Evolutionary conservation across 306 rosid genomes (phyloP).

Genomic region (Castanea crenata): DNA sequence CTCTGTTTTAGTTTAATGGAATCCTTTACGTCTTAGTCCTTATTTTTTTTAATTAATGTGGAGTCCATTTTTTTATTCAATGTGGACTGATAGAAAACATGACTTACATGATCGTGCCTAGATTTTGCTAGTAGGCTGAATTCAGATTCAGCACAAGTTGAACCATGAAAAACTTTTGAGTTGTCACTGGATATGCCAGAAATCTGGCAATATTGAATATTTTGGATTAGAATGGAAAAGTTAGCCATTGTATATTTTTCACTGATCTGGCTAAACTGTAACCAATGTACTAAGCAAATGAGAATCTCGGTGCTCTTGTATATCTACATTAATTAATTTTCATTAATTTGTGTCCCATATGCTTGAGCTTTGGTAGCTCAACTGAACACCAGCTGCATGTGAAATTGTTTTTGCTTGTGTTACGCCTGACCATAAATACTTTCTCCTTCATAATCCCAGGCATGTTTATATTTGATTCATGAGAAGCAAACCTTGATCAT

Average conservation of each 20-base stretch:
- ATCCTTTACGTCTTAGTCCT: too few relatives aligned
- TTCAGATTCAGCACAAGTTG: too few relatives aligned
- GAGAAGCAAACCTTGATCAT: constrained; percentile 39
- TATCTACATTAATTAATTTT: background rate
- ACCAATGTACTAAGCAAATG: background rate
- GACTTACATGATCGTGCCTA: too few relatives aligned
- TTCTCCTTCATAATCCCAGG: constrained; percentile 47
- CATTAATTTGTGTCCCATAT: background rate
- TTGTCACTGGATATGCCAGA: background rate
- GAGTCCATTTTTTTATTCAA: too few relatives aligned
- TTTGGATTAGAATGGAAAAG: background rate
- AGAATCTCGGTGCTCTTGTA: background rate
- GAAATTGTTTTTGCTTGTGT: background rate
- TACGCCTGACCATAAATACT: background rate
- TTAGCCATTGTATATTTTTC: background rate
- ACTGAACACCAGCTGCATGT: background rate
- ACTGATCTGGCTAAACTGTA: background rate
- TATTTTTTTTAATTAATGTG: too few relatives aligned
- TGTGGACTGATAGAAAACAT: too few relatives aligned
- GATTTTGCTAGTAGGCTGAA: too few relatives aligned
- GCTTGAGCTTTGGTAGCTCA: background rate
- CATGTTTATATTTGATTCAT: constrained; percentile 43
- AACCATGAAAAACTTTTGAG: background rate
- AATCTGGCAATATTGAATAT: background rate
- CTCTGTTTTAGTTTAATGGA: too few relatives aligned